Evolutionary conservation across 2,329 filamentous ascomycete genomes (phyloP), one percentile per base, ranked within the genome.

Genomic region (Hypoxylon sp.): DNA sequence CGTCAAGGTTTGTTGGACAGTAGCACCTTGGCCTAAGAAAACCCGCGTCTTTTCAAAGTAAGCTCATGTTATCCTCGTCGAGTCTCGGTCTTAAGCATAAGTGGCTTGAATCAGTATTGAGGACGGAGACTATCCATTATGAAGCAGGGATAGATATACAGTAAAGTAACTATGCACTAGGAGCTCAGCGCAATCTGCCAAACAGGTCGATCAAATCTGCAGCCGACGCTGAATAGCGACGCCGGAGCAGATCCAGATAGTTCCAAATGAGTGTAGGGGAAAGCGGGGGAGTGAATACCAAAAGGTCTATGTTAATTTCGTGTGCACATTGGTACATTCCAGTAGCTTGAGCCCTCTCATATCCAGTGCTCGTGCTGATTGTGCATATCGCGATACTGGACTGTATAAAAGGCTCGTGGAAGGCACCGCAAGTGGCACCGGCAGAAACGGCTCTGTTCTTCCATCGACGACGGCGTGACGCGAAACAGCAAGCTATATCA

Each of bases 381-480:
- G 8, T 3, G 7, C 8, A 44, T 44, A 17, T 44, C 17, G 17
- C 6, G 3, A 44, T 25, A 50, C 14, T 25, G 13, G 30, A 50
- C 46, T 22, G 17, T 22, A 22, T 11, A 11, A 44, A 22, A 44
- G 11, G 40, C 7, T 44, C 3, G 40, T 3, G n/a, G 7, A 14
- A 42, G n/a, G 40, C n/a, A 10, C 2, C 13, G 3, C 40, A 22
- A 10, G n/a, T 20, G 17, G 17, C 14, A 6, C 11, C 17, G 7
- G 17, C 40, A 56, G 25, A 11, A 20, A 2, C 7, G 13, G 7
- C 8, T 17, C 42, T n/a, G 8, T 17, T 14, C 20, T 31, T 73
- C 77, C 48, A 40, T 67, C 51, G 72, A 75, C 64, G 82, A 80
- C 57, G 78, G 84, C 37, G 80, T 80, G n/a, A 78, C 77, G 54